Evolutionary conservation across 1,284 basidiomycete species (phyloP), one percentile per base, ranked within the genome.

Genomic region (Mycena citricolor): DNA sequence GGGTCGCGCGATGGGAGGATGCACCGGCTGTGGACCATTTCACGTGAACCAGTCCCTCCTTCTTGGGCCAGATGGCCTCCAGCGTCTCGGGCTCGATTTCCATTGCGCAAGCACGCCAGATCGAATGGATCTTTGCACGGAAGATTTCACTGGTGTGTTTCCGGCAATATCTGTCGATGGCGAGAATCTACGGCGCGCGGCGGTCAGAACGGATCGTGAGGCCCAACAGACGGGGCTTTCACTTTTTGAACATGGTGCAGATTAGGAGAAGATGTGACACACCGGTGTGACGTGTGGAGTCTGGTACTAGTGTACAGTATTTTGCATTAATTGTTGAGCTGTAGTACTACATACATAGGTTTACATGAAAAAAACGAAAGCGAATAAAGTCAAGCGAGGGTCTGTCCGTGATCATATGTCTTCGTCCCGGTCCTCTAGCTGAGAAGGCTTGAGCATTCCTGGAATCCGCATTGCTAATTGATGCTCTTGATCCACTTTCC

Each of bases 61-160:
- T 99, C 85, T 99, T 99, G 11, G 94, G 93, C 97, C 97, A 98
- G 45, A 99, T 81, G 57, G 81, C 78, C 62, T 99, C 97, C 17
- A 99, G 71, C 2, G 81, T 81, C 52, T 88, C 89, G 35, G 77
- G 77, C 54, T 82, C 82, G 51, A 91, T 78, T 47, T 90, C 79
- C 92, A 89, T 61, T 97, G 93, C 24, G 85, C 78, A 42, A 95
- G 74, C 24, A 98, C 71, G 45, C 77, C 77, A 24, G 83, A 69
- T 39, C 97, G 84, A 64, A 98, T 94, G 51, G 82, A 79, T 60
- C 97, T 79, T 63, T 98, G 95, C 7, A 94, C 86, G 8, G 94
- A 97, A 22, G 92, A 87, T 68, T 99, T 99, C 54, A 97, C 79
- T 43, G 90, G 90, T n/a, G 93, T 94, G 57, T 94, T 92, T 19